phyloP scores from a whole-genome alignment of 176 grass and related monocot species.

The Canna indica region DNA sequence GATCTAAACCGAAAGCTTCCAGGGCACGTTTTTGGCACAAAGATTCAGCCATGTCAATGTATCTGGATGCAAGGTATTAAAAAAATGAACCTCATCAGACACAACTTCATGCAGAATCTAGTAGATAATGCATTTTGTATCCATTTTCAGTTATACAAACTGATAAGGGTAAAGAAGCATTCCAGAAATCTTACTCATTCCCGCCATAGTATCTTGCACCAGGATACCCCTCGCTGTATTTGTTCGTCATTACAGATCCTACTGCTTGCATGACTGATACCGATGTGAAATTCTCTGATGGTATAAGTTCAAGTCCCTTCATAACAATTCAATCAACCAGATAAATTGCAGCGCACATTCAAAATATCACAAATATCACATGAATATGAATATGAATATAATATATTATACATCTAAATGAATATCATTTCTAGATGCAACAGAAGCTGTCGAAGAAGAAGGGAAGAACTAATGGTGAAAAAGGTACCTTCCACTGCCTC shows the following conservation, averaged over 20 bases:
- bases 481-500: slow-evolving; percentile 92
- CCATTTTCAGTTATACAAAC: not conserved
- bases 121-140: not conserved
- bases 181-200: slow-evolving; percentile 45
- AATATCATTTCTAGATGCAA: not conserved
- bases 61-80: slow-evolving; percentile 32
- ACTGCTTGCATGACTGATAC: slow-evolving; percentile 94
- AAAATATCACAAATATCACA: not conserved
- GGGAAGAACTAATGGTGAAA: not conserved
- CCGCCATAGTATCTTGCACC: slow-evolving; percentile 98
- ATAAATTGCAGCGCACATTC: not conserved
- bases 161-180: not conserved
- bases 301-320: slow-evolving; percentile 95
- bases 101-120: not conserved
- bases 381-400: not conserved
- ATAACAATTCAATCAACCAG: slow-evolving; percentile 5
- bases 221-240: slow-evolving; percentile 97
- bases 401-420: not conserved
- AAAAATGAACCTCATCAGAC: not conserved
- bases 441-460: not conserved
- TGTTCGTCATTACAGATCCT: slow-evolving; percentile 97
- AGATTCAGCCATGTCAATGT: slow-evolving; percentile 87
- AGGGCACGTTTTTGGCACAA: slow-evolving; percentile 92
- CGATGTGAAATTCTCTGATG: slow-evolving; percentile 96
- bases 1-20: slow-evolving; percentile 75